Conservation (phyloP, 129 eudicot species). For the Ambrosia artemisiifolia region DNA sequence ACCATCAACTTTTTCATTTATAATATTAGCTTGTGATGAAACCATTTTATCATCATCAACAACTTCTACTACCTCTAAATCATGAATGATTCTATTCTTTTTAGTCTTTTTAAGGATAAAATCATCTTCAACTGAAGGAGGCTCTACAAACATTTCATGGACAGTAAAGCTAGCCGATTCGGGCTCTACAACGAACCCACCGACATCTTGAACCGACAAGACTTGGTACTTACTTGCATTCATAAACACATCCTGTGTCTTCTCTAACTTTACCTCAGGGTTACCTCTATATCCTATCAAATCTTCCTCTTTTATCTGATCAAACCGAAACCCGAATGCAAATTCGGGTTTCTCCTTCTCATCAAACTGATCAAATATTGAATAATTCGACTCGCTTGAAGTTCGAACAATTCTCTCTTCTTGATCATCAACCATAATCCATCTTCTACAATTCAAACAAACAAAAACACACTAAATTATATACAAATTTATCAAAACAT, state of each 20-base stretch:
- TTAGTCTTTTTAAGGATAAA: constrained; percentile 4
- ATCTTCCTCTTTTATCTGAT: constrained; percentile 31
- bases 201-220: constrained; percentile 39
- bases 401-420: constrained; percentile 25
- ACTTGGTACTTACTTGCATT: constrained; percentile 53
- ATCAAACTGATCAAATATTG: constrained; percentile 24
- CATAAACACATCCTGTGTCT: constrained; percentile 40
- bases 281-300: constrained; percentile 15
- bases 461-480: not conserved
- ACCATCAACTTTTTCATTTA: constrained; percentile 17
- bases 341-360: constrained; percentile 39
- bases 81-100: not conserved
- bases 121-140: constrained; percentile 28
- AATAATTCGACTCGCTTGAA: constrained; percentile 7
- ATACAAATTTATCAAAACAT: not conserved
- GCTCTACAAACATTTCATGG: constrained; percentile 52
- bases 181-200: constrained; percentile 52
- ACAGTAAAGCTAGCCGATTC: constrained; percentile 47
- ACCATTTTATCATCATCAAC: not conserved
- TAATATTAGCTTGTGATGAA: not conserved
- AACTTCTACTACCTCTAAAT: constrained; percentile 14
- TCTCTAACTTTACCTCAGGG: constrained; percentile 16
- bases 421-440: constrained; percentile 12
- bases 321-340: constrained; percentile 31
- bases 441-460: constrained; percentile 32